Percentiles rank a stretch among this genome's conserved stretches.
These are phyloP conservation scores for Fusarium circinatum DNA, from an alignment of 2,329 filamentous ascomycete genomes.

Conservation along the genomic window DNA sequence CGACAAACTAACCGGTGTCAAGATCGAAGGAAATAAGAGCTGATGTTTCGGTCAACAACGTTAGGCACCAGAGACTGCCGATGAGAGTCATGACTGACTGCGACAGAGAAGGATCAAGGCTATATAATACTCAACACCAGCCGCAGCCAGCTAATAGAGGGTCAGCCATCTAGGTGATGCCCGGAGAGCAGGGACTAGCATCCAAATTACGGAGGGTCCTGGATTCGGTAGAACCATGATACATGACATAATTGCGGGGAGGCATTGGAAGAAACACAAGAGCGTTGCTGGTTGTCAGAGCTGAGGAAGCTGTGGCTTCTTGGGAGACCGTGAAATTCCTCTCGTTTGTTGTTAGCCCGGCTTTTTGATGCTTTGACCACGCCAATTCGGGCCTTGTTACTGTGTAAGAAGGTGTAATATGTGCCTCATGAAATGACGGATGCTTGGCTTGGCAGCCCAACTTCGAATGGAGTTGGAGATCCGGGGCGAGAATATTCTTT, in stretches of 20 bases:
- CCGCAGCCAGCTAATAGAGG: constrained; percentile 28
- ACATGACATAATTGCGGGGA: constrained; percentile 61
- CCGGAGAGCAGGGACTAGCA: constrained; percentile 44
- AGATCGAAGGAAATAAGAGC: not conserved
- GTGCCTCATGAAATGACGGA: constrained; percentile 28
- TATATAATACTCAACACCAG: constrained; percentile 44
- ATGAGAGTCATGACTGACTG: constrained; percentile 36
- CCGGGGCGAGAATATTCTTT: constrained; percentile 29
- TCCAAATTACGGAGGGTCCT: constrained; percentile 51
- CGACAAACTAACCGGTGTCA: constrained; percentile 23
- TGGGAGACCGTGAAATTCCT: constrained; percentile 33
- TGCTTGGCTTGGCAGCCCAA: constrained; percentile 32
- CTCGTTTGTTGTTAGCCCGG: constrained; percentile 32
- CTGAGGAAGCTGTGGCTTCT: constrained; percentile 37
- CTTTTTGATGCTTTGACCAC: constrained; percentile 41
- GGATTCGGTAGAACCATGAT: constrained; percentile 51
- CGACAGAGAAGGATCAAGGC: constrained; percentile 40
- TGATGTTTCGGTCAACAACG: constrained; percentile 37
- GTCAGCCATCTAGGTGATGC: constrained; percentile 36
- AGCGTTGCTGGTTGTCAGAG: constrained; percentile 24
- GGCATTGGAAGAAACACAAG: constrained; percentile 31
- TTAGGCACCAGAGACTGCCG: constrained; percentile 44
- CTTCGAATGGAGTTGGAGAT: constrained; percentile 22
- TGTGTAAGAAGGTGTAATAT: constrained; percentile 18
- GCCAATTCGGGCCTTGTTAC: constrained; percentile 40